These are phyloP conservation scores for Naumovozyma dairenensis DNA, from an alignment of 805 yeast species.

Conservation along the genomic window DNA sequence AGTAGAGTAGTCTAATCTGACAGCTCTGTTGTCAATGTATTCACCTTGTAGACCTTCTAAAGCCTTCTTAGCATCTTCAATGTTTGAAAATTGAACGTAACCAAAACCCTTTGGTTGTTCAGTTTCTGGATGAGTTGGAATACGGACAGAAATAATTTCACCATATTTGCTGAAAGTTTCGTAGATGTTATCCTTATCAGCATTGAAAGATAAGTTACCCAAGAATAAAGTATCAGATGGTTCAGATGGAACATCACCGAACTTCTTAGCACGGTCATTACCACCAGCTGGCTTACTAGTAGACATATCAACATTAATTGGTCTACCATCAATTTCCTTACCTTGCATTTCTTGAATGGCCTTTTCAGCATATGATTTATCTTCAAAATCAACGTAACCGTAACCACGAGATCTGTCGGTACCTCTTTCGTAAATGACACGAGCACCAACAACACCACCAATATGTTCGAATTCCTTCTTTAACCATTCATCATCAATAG, in stretches of 20 bases:
- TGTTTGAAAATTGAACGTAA: constrained; percentile 79
- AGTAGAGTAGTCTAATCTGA: constrained; percentile 89
- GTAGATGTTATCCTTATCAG: constrained; percentile 69
- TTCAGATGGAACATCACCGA: constrained; percentile 80
- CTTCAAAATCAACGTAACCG: constrained; percentile 92
- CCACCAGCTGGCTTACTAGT: constrained; percentile 65
- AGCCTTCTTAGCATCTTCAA: constrained; percentile 88
- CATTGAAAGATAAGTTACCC: constrained; percentile 91
- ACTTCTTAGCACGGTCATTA: constrained; percentile 75
- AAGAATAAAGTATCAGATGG: constrained; percentile 95
- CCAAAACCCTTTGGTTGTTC: constrained; percentile 99
- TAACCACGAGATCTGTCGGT: constrained; percentile 93
- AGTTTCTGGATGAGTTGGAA: constrained; percentile 98
- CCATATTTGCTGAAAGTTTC: constrained; percentile 71
- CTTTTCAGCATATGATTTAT: constrained; percentile 68
- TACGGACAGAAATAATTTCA: constrained; percentile 76
- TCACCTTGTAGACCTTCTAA: constrained; percentile 81
- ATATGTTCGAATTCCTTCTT: constrained; percentile 69
- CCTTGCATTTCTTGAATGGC: constrained; percentile 84
- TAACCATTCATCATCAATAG: constrained; percentile 91
- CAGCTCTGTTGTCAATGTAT: constrained; percentile 81
- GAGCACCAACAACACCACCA: constrained; percentile 79
- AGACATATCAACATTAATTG: constrained; percentile 87
- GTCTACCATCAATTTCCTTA: constrained; percentile 93
- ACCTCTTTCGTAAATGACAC: constrained; percentile 89